Conservation (phyloP, 805 yeast species). For the Yarrowia keelungensis region DNA sequence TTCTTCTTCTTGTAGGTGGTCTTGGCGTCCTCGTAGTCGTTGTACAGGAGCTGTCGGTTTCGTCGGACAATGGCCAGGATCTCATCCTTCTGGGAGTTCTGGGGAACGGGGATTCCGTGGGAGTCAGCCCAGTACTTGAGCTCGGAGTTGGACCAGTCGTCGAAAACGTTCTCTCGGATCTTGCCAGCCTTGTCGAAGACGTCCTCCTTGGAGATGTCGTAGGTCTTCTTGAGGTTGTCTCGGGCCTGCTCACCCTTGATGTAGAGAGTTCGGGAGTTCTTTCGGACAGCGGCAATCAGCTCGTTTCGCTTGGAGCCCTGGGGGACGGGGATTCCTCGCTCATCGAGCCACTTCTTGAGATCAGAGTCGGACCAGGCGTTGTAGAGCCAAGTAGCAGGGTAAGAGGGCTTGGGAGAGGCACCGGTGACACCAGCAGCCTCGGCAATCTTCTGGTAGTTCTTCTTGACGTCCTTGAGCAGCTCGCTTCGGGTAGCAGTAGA, state of each 20-base stretch:
- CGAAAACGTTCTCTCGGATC: slow-evolving; percentile 51
- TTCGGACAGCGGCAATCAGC: slow-evolving; percentile 50
- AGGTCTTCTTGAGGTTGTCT: slow-evolving; percentile 48
- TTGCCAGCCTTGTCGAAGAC: slow-evolving; percentile 51
- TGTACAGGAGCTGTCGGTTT: slow-evolving; percentile 48
- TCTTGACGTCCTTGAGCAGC: slow-evolving; percentile 14
- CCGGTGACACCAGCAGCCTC: slow-evolving; percentile 22
- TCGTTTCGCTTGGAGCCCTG: slow-evolving; percentile 49
- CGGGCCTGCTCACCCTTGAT: slow-evolving; percentile 45
- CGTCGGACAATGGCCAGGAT: slow-evolving; percentile 46
- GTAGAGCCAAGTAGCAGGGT: slow-evolving; percentile 46
- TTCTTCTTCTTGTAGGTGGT: slow-evolving; percentile 39
- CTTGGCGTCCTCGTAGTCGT: slow-evolving; percentile 41
- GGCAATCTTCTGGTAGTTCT: slow-evolving; percentile 35
- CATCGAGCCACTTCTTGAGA: slow-evolving; percentile 48
- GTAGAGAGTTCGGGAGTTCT: slow-evolving; percentile 44
- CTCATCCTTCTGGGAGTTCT: slow-evolving; percentile 42
- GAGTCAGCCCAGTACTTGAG: slow-evolving; percentile 54
- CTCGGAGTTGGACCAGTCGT: slow-evolving; percentile 54
- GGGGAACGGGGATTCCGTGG: slow-evolving; percentile 49
- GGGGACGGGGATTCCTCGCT: slow-evolving; percentile 49
- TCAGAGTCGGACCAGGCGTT: slow-evolving; percentile 48
- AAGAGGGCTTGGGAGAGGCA: slow-evolving; percentile 18
- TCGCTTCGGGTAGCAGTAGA: slow-evolving; percentile 28
- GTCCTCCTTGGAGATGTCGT: slow-evolving; percentile 48